Conservation (phyloP, 352 stramenopile species). For the Pseudoperonospora humuli region DNA sequence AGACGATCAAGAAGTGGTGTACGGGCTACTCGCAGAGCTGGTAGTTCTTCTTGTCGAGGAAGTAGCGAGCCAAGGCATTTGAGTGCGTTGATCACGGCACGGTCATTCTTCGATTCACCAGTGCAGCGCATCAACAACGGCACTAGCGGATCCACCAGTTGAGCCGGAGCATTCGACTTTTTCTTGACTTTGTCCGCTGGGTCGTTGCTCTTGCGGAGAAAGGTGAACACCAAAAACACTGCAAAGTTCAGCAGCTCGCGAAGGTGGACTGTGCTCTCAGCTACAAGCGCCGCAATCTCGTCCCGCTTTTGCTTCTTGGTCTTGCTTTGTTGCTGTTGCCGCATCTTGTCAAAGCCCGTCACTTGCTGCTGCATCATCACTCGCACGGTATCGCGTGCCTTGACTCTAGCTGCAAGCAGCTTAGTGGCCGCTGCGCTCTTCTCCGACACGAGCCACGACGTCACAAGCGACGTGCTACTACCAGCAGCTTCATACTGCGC, state of each 20-base stretch:
- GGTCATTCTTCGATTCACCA: constrained; percentile 86
- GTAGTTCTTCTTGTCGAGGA: constrained; percentile 69
- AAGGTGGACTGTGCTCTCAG: constrained; percentile 49
- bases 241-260: constrained; percentile 84
- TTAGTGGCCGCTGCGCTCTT: constrained; percentile 59
- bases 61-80: constrained; percentile 90
- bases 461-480: constrained; percentile 31
- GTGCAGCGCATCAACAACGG: constrained; percentile 88
- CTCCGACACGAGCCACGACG: constrained; percentile 74
- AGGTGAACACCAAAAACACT: constrained; percentile 72
- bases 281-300: constrained; percentile 16
- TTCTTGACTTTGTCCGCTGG: constrained; percentile 12
- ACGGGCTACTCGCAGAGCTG: constrained; percentile 79
- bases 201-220: constrained; percentile 34
- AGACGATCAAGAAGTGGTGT: constrained; percentile 84
- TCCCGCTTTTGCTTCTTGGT: constrained; percentile 44
- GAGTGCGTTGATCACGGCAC: constrained; percentile 88
- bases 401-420: constrained; percentile 52
- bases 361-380: constrained; percentile 63
- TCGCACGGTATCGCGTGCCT: constrained; percentile 37
- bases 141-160: constrained; percentile 89
- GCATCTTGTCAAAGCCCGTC: constrained; percentile 70
- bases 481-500: constrained; percentile 38
- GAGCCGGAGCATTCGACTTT: constrained; percentile 17
- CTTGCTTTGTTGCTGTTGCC: constrained; percentile 27